Conservation (phyloP, 257 asterid species). For the Solanum etuberosum region DNA sequence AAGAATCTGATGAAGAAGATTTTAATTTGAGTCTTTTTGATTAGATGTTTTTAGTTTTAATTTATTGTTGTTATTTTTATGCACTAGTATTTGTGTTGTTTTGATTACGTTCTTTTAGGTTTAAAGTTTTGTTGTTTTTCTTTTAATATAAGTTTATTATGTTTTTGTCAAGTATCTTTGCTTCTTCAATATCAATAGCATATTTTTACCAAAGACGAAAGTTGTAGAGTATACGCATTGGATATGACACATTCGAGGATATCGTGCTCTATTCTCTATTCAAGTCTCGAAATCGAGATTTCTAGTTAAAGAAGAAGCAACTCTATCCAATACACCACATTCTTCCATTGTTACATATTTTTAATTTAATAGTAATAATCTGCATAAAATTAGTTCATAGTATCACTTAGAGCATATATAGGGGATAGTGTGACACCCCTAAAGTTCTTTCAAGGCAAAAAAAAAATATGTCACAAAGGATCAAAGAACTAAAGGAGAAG, state of each 20-base stretch:
- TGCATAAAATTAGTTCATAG: too few relatives aligned
- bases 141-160: too few relatives aligned
- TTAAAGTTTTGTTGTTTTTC: background rate
- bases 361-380: background rate
- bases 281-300: too few relatives aligned
- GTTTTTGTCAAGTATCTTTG: background rate
- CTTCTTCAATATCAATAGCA: background rate
- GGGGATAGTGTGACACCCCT: background rate
- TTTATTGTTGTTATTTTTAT: background rate
- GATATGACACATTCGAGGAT: background rate
- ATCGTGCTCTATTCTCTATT: too few relatives aligned
- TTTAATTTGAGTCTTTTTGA: background rate
- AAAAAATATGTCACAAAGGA: background rate
- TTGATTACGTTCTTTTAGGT: background rate
- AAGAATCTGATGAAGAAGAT: slow-evolving; percentile 4
- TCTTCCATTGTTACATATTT: background rate
- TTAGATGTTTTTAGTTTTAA: background rate
- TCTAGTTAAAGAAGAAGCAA: background rate
- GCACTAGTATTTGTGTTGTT: background rate
- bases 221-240: background rate
- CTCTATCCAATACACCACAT: background rate
- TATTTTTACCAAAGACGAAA: too few relatives aligned
- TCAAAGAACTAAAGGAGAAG: background rate
- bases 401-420: background rate
- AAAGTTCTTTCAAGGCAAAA: background rate